phyloP scores from a whole-genome alignment of 2,329 filamentous ascomycete species.

The Phaeomoniella chlamydospora region DNA sequence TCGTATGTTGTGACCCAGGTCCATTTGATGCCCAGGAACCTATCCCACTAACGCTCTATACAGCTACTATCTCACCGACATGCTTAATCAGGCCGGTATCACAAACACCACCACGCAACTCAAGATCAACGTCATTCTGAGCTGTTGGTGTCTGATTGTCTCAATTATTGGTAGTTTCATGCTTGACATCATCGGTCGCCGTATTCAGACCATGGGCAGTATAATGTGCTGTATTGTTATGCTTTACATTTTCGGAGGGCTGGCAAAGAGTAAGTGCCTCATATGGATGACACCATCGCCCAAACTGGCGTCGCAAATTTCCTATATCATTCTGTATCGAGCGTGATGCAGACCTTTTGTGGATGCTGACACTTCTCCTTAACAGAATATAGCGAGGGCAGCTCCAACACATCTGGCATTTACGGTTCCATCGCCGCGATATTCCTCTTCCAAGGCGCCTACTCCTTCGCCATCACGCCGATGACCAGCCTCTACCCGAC shows the following conservation, averaged over 20 bases:
- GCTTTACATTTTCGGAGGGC: neutral
- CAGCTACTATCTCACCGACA: slow-evolving; percentile 29
- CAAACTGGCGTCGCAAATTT: too few species aligned
- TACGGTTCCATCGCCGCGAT: slow-evolving; percentile 37
- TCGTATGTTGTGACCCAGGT: too few species aligned
- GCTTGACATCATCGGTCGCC: too few species aligned
- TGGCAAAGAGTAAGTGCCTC: too few species aligned
- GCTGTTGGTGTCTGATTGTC: slow-evolving; percentile 26
- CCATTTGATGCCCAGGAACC: too few species aligned
- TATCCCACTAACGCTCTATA: too few species aligned
- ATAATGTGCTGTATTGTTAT: too few species aligned
- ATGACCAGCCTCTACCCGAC: slow-evolving; percentile 36
- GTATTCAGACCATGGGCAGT: too few species aligned
- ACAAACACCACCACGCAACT: slow-evolving; percentile 19
- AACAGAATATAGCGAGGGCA: too few species aligned
- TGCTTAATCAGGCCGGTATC: slow-evolving; percentile 28
- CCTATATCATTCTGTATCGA: slow-evolving; percentile 15
- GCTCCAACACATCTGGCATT: slow-evolving; percentile 22
- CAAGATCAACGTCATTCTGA: slow-evolving; percentile 29
- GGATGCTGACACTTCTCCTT: slow-evolving; percentile 8
- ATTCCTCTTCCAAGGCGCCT: slow-evolving; percentile 40
- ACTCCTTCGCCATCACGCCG: slow-evolving; percentile 32
- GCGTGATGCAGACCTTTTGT: slow-evolving; percentile 1
- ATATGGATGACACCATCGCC: too few species aligned
- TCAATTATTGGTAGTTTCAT: slow-evolving; percentile 31